A percentile compares a stretch with the other conserved stretches of the same genome.
Conservation (phyloP, 2,329 filamentous ascomycete genomes). For the Claviceps maximensis region DNA sequence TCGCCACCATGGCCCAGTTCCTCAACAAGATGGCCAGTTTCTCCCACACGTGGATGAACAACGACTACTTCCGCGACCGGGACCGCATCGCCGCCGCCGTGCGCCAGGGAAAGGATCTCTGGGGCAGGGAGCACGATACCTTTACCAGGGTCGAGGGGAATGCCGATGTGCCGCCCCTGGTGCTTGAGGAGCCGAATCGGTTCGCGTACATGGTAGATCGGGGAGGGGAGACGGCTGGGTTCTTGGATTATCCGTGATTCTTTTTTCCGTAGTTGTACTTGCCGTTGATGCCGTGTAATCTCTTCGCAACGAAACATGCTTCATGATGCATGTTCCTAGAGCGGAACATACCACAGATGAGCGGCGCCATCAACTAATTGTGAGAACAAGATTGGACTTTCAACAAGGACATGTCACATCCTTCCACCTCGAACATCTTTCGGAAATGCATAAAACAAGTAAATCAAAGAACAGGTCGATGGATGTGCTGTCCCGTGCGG, state of each 20-base stretch:
- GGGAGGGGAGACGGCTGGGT: slow-evolving; percentile 33
- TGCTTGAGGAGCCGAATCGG: slow-evolving; percentile 25
- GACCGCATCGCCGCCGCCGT: slow-evolving; percentile 37
- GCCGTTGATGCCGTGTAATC: too few species aligned
- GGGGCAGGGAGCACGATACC: slow-evolving; percentile 33
- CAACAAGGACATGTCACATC: too few species aligned
- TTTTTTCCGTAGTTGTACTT: too few species aligned
- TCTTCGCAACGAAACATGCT: too few species aligned
- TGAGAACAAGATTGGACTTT: too few species aligned
- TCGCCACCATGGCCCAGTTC: slow-evolving; percentile 40
- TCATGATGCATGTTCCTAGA: too few species aligned
- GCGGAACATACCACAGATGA: too few species aligned
- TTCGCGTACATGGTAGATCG: slow-evolving; percentile 33
- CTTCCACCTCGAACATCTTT: too few species aligned
- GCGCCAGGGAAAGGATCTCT: slow-evolving; percentile 39
- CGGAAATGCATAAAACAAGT: too few species aligned
- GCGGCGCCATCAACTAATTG: too few species aligned
- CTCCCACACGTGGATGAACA: slow-evolving; percentile 41
- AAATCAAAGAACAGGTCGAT: too few species aligned
- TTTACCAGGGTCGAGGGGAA: slow-evolving; percentile 38
- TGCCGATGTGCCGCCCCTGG: slow-evolving; percentile 36
- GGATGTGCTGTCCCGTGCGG: too few species aligned
- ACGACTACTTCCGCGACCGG: slow-evolving; percentile 31
- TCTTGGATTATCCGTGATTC: slow-evolving; percentile 27
- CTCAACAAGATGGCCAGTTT: slow-evolving; percentile 43